Evolutionary conservation across 768 basidiomycete species (phyloP).

Genomic region (Hemileccinum rubropunctum): DNA sequence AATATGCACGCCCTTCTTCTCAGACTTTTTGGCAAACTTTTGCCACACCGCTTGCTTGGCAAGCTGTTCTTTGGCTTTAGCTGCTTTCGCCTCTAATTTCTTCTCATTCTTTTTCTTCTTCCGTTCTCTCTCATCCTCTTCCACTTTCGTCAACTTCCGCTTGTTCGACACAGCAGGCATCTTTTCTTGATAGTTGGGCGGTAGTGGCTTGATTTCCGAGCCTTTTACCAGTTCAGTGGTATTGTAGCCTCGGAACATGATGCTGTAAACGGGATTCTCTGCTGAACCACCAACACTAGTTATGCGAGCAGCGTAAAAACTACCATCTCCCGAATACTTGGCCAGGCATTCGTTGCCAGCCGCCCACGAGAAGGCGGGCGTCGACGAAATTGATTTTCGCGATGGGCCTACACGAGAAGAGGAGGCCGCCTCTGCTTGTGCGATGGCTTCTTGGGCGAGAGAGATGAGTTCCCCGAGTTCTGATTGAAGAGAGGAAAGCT

Average conservation of each 20-base stretch:
- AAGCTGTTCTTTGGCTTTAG: constrained; percentile 85
- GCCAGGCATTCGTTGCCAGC: constrained; percentile 87
- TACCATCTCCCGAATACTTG: constrained; percentile 80
- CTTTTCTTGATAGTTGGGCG: constrained; percentile 50
- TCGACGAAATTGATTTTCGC: constrained; percentile 51
- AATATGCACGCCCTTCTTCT: constrained; percentile 90
- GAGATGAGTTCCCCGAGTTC: constrained; percentile 83
- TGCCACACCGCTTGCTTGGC: constrained; percentile 88
- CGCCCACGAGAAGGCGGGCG: constrained; percentile 57
- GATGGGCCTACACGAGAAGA: constrained; percentile 54
- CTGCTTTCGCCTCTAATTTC: constrained; percentile 78
- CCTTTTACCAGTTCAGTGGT: constrained; percentile 82
- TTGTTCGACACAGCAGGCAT: constrained; percentile 50
- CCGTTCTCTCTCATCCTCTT: constrained; percentile 83
- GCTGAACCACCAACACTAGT: constrained; percentile 78
- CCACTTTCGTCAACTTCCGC: constrained; percentile 73
- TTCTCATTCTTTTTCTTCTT: constrained; percentile 98
- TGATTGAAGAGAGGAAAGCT: constrained; percentile 67
- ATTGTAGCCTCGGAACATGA: constrained; percentile 90
- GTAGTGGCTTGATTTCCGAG: constrained; percentile 66
- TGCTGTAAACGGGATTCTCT: constrained; percentile 82
- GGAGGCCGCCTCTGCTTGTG: constrained; percentile 64
- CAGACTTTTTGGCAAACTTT: constrained; percentile 92
- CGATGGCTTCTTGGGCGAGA: constrained; percentile 69
- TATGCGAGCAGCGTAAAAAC: constrained; percentile 88